These are phyloP conservation scores for Candida michaelii DNA, from an alignment of 805 yeast species.

Conservation along the genomic window DNA sequence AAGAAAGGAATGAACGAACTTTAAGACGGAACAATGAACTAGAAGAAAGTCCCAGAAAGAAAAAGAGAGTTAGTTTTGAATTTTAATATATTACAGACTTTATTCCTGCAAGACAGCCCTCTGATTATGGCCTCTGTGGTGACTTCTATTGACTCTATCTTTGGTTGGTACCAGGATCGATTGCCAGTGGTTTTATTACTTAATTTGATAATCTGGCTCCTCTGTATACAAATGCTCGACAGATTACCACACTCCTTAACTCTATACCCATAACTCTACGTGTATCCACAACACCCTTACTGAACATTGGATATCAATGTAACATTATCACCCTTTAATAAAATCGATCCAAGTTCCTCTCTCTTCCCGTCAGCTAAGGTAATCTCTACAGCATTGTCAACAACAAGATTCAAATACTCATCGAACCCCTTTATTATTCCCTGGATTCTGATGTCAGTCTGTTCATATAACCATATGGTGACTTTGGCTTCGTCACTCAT, in stretches of 20 bases:
- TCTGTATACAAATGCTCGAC: too few relatives aligned
- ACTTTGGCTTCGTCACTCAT: conserved; percentile 81
- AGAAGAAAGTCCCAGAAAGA: conserved; percentile 19
- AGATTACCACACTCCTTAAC: too few relatives aligned
- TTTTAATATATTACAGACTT: conserved; percentile 5
- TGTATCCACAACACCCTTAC: neutral
- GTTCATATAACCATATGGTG: conserved; percentile 88
- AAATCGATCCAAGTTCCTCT: conserved; percentile 65
- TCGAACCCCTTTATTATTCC: conserved; percentile 92
- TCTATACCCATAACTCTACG: too few relatives aligned
- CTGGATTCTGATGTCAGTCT: conserved; percentile 69
- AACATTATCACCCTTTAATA: conserved; percentile 92
- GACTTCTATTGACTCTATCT: too few relatives aligned
- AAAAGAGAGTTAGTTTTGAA: conserved; percentile 29
- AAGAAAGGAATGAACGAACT: conserved; percentile 27
- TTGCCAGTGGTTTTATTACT: too few relatives aligned
- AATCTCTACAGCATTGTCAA: conserved; percentile 66
- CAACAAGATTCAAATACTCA: conserved; percentile 87
- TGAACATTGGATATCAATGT: conserved; percentile 55
- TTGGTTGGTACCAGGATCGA: too few relatives aligned
- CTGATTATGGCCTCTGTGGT: too few relatives aligned
- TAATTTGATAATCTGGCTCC: too few relatives aligned
- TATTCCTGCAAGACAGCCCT: too few relatives aligned
- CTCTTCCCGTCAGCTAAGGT: conserved; percentile 48
- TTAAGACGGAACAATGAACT: conserved; percentile 10